Percentiles rank a stretch among this genome's conserved stretches.
phyloP scores from a whole-genome alignment of 345 rosid species.

The Gossypium herbaceum region DNA sequence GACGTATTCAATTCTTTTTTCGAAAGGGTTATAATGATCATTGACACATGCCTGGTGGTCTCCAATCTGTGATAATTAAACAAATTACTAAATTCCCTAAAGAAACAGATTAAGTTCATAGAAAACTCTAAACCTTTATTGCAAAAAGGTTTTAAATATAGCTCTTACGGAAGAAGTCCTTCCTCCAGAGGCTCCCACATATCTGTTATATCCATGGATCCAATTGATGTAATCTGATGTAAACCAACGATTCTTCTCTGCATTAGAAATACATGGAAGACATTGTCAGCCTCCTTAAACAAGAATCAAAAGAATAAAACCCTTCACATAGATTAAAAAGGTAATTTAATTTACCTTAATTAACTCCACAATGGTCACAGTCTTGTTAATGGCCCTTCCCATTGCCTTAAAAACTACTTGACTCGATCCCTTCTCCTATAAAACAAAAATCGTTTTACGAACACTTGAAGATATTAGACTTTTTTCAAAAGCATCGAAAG shows the following conservation, averaged over 20 bases:
- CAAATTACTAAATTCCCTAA: neutral
- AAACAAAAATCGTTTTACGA: neutral
- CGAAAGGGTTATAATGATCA: constrained; percentile 72
- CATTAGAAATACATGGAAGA: constrained; percentile 8
- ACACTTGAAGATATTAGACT: neutral
- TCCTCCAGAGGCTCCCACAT: constrained; percentile 97
- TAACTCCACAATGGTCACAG: constrained; percentile 89
- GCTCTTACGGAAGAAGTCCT: constrained; percentile 88
- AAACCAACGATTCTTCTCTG: constrained; percentile 95
- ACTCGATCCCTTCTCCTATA: constrained; percentile 67
- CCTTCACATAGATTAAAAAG: neutral
- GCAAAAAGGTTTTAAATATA: neutral
- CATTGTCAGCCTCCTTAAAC: constrained; percentile 20
- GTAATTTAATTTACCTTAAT: constrained; percentile 55
- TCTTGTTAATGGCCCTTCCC: constrained; percentile 98
- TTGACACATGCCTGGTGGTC: neutral
- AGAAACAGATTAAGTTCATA: neutral
- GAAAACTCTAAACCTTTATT: neutral
- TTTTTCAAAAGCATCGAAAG: neutral
- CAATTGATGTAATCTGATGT: constrained; percentile 81
- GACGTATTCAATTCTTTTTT: neutral
- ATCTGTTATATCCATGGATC: constrained; percentile 89
- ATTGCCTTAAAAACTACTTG: constrained; percentile 91
- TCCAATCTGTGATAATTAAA: constrained; percentile 30
- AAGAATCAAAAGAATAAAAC: neutral